phyloP scores from a whole-genome alignment of 2,329 filamentous ascomycete genomes.

The Fusarium annulatum region DNA sequence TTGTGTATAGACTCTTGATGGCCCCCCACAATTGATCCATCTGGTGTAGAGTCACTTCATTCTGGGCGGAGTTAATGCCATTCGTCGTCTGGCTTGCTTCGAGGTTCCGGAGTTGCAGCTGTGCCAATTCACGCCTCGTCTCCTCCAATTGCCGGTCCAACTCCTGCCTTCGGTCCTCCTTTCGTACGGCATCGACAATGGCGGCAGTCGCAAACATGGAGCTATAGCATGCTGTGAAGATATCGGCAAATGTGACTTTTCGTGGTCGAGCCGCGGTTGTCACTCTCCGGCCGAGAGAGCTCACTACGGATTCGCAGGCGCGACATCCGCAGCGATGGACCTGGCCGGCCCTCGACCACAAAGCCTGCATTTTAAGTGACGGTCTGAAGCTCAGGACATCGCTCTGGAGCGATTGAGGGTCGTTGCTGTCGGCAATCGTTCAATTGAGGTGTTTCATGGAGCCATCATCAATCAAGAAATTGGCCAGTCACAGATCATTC shows the following conservation, averaged over 20 bases:
- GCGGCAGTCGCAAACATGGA: slow-evolving; percentile 74
- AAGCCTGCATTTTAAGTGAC: slow-evolving; percentile 68
- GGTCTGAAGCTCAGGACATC: slow-evolving; percentile 38
- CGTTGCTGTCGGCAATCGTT: slow-evolving; percentile 23
- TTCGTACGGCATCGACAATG: slow-evolving; percentile 69
- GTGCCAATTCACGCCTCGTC: slow-evolving; percentile 60
- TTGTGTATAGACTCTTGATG: slow-evolving; percentile 47
- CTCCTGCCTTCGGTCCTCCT: slow-evolving; percentile 67
- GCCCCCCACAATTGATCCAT: slow-evolving; percentile 49
- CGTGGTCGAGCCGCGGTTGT: slow-evolving; percentile 61
- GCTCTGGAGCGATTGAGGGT: slow-evolving; percentile 24
- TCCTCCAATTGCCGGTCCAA: slow-evolving; percentile 71
- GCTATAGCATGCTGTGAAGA: slow-evolving; percentile 75
- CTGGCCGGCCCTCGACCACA: slow-evolving; percentile 75
- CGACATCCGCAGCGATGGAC: slow-evolving; percentile 72
- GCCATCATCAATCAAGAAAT: slow-evolving; percentile 34
- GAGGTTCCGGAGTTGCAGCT: slow-evolving; percentile 48
- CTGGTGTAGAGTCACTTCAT: slow-evolving; percentile 42
- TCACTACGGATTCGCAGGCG: slow-evolving; percentile 65
- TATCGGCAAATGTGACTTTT: slow-evolving; percentile 61
- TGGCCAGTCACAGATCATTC: slow-evolving; percentile 43
- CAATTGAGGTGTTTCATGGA: slow-evolving; percentile 42
- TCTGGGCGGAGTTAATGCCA: slow-evolving; percentile 7
- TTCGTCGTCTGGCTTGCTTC: slow-evolving; percentile 32
- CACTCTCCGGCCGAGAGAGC: slow-evolving; percentile 61